phyloP scores from a whole-genome alignment of 768 basidiomycete species.

The Leccinum variicolor region DNA sequence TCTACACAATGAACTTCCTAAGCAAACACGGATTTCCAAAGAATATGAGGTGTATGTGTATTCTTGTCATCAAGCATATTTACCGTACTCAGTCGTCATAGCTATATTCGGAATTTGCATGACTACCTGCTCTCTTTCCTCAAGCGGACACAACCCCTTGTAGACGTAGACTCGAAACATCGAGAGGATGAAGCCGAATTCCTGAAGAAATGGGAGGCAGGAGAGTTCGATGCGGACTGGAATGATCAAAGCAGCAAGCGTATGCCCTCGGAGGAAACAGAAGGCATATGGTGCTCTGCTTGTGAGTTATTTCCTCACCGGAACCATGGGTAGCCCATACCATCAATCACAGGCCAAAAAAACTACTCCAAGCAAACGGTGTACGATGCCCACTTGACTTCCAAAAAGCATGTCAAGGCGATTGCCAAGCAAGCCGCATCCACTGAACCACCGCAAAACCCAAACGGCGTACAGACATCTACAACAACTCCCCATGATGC shows the following conservation, averaged over 20 bases:
- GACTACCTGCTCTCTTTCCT: slow-evolving; percentile 83
- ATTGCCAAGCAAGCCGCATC: slow-evolving; percentile 63
- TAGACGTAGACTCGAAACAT: slow-evolving; percentile 69
- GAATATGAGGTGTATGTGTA: slow-evolving; percentile 76
- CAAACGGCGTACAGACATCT: slow-evolving; percentile 29
- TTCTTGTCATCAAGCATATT: slow-evolving; percentile 2
- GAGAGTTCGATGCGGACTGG: slow-evolving; percentile 72
- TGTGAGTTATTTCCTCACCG: slow-evolving; percentile 53
- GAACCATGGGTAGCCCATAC: neutral
- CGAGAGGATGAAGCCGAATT: slow-evolving; percentile 67
- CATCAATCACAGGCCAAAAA: slow-evolving; percentile 70
- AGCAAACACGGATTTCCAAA: slow-evolving; percentile 62
- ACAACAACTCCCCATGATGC: slow-evolving; percentile 33
- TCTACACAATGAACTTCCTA: slow-evolving; percentile 67
- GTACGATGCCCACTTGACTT: slow-evolving; percentile 92
- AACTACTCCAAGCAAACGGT: slow-evolving; percentile 96
- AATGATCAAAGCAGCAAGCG: slow-evolving; percentile 45
- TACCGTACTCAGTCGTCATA: slow-evolving; percentile 29
- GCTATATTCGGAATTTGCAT: slow-evolving; percentile 83
- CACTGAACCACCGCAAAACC: slow-evolving; percentile 32
- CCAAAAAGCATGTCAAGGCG: slow-evolving; percentile 95
- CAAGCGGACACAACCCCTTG: slow-evolving; percentile 80
- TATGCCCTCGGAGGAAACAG: slow-evolving; percentile 39
- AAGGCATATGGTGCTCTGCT: slow-evolving; percentile 91
- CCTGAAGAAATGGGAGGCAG: slow-evolving; percentile 73